A percentile compares a stretch with the other conserved stretches of the same genome.
Evolutionary conservation across 352 stramenopile species (phyloP).

Genomic region (Phytophthora cajani): DNA sequence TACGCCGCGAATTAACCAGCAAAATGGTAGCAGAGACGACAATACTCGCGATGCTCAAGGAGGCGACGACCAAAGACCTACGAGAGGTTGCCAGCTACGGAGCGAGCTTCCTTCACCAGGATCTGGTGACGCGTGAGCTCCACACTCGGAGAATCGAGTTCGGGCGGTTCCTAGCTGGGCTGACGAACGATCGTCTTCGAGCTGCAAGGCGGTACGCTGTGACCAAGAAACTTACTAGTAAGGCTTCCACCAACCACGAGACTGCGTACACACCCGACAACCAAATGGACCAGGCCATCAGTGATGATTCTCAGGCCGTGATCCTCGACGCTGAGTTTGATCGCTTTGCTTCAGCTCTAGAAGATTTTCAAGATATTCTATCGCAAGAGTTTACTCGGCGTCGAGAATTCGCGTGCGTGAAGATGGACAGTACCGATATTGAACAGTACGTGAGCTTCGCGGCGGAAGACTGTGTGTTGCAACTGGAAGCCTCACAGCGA

Average conservation of each 20-base stretch:
- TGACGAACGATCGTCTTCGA: conserved; percentile 69
- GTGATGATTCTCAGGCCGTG: neutral
- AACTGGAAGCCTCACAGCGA: conserved; percentile 66
- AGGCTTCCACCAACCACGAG: neutral
- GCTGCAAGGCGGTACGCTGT: conserved; percentile 38
- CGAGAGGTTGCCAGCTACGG: conserved; percentile 53
- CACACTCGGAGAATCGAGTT: conserved; percentile 70
- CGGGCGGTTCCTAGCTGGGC: conserved; percentile 50
- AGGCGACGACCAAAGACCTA: conserved; percentile 54
- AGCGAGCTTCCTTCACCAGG: conserved; percentile 61
- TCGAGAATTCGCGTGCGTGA: conserved; percentile 74
- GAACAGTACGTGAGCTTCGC: conserved; percentile 74
- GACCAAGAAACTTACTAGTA: conserved; percentile 8
- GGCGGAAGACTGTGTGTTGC: conserved; percentile 74
- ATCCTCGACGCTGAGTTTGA: conserved; percentile 44
- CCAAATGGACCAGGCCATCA: neutral
- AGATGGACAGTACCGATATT: conserved; percentile 67
- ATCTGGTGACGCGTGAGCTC: conserved; percentile 66
- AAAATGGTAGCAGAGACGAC: conserved; percentile 77
- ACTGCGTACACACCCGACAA: conserved; percentile 3
- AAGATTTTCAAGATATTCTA: conserved; percentile 68
- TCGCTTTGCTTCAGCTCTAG: conserved; percentile 39
- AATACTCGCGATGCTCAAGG: conserved; percentile 69
- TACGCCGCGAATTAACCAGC: conserved; percentile 75
- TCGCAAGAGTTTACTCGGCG: conserved; percentile 66